Evolutionary conservation across 805 yeast genomes (phyloP).

Genomic region (Zygoascus bituminiphila): DNA sequence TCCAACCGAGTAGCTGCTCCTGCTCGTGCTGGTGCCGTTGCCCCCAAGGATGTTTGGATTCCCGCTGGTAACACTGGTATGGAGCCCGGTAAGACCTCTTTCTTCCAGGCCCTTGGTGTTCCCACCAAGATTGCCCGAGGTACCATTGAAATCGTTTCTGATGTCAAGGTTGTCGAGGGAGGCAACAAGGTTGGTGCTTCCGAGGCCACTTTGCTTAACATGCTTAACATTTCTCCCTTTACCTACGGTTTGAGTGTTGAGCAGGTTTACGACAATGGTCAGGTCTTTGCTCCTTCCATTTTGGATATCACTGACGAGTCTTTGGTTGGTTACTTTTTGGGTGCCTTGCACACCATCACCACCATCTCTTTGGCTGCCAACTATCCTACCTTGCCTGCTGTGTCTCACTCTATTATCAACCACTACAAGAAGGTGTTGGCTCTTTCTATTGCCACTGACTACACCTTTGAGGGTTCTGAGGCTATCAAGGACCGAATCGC

Average conservation of each 20-base stretch:
- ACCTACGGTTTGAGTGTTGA: conserved; percentile 96
- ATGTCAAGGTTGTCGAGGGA: conserved; percentile 87
- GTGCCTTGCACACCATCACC: conserved; percentile 91
- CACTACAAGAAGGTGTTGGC: conserved; percentile 98
- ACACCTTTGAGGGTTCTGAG: conserved; percentile 98
- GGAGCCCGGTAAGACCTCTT: conserved; percentile 99
- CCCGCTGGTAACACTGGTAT: conserved; percentile 99
- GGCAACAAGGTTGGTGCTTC: conserved; percentile 95
- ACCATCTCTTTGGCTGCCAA: conserved; percentile 94
- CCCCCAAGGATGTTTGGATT: conserved; percentile 95
- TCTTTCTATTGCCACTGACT: conserved; percentile 95
- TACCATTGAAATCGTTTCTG: conserved; percentile 98
- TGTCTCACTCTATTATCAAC: conserved; percentile 97
- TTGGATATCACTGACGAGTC: conserved; percentile 98
- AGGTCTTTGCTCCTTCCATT: conserved; percentile 92
- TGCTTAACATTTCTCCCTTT: conserved; percentile 99
- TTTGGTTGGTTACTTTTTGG: conserved; percentile 82
- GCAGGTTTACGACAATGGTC: conserved; percentile 98
- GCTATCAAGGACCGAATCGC: conserved; percentile 98
- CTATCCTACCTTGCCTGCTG: conserved; percentile 99
- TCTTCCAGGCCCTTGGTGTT: conserved; percentile 99
- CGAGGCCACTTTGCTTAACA: conserved; percentile 96
- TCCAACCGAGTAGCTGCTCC: conserved; percentile 99
- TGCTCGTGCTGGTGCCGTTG: conserved; percentile 99
- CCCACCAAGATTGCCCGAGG: conserved; percentile 99